These are phyloP conservation scores for Cladosporium colombiae DNA, from an alignment of 2,329 filamentous ascomycete genomes.

Conservation along the genomic window DNA sequence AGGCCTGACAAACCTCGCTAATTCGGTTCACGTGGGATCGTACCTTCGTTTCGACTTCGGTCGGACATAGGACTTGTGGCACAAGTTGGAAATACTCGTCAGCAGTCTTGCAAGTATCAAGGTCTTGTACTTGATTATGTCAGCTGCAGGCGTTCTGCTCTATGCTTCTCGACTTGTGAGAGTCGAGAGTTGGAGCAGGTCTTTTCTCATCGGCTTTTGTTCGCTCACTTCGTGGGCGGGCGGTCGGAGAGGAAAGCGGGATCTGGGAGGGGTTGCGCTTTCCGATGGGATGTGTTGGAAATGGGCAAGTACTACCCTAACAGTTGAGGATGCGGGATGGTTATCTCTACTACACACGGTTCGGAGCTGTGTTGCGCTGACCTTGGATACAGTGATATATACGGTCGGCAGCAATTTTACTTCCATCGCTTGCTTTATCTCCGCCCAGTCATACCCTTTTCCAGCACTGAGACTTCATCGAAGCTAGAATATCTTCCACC, in stretches of 20 bases:
- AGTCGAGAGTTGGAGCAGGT: background rate
- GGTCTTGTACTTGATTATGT: background rate
- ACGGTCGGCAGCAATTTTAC: background rate
- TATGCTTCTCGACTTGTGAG: background rate
- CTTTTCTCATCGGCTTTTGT: constrained; percentile 15
- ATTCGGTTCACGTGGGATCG: background rate
- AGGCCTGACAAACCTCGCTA: background rate
- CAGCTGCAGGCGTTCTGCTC: background rate
- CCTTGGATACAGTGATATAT: background rate
- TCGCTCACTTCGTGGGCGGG: constrained; percentile 6
- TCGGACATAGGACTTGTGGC: background rate
- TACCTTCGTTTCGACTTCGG: background rate
- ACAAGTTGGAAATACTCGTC: background rate
- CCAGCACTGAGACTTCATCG: background rate
- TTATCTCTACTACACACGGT: background rate
- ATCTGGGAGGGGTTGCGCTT: background rate
- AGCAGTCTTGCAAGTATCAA: background rate
- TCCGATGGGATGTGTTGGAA: background rate
- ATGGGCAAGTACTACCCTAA: background rate
- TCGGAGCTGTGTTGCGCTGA: background rate
- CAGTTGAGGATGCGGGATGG: background rate
- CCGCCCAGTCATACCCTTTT: background rate
- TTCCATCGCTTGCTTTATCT: background rate
- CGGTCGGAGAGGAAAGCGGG: constrained; percentile 1
- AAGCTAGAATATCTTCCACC: background rate